These are phyloP conservation scores for Lathyrus oleraceus DNA, from an alignment of 306 rosid genomes.

Conservation along the genomic window DNA sequence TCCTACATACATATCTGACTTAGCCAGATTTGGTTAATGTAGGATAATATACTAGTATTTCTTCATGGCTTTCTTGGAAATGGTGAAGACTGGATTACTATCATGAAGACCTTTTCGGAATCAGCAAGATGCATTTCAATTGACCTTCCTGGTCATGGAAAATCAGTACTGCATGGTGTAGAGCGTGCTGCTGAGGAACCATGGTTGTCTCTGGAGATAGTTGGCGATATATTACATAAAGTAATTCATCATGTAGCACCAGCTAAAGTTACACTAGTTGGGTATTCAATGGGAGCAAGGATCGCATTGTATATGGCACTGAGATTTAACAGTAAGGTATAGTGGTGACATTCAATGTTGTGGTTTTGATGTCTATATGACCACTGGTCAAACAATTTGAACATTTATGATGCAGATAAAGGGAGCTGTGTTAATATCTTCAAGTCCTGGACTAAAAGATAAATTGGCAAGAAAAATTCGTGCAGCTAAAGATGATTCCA, in stretches of 20 bases:
- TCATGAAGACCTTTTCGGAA: conserved; percentile 81
- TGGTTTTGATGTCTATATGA: conserved; percentile 17
- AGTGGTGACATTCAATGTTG: conserved; percentile 21
- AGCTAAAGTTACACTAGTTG: conserved; percentile 68
- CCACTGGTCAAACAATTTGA: conserved; percentile 28
- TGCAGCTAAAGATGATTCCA: conserved; percentile 78
- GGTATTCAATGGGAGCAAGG: conserved; percentile 96
- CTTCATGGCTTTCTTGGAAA: conserved; percentile 96
- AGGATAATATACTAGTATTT: conserved; percentile 74
- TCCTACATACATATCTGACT: conserved; percentile 39
- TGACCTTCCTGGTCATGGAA: conserved; percentile 95
- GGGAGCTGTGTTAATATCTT: conserved; percentile 80
- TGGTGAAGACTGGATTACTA: conserved; percentile 83
- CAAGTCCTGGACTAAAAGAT: conserved; percentile 88
- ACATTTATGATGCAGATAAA: conserved; percentile 57
- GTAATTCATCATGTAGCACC: conserved; percentile 58
- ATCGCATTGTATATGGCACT: conserved; percentile 80
- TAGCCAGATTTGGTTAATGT: conserved; percentile 44
- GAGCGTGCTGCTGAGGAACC: conserved; percentile 40
- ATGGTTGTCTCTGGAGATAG: conserved; percentile 58
- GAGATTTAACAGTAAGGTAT: conserved; percentile 68
- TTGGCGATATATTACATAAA: conserved; percentile 54
- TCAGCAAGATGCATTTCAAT: conserved; percentile 80
- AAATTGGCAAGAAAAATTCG: conserved; percentile 66
- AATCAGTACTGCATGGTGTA: conserved; percentile 48